Evolutionary conservation across 1,284 basidiomycete genomes (phyloP), one percentile per base, ranked within the genome.

Genomic region (Phlebopus sp.): DNA sequence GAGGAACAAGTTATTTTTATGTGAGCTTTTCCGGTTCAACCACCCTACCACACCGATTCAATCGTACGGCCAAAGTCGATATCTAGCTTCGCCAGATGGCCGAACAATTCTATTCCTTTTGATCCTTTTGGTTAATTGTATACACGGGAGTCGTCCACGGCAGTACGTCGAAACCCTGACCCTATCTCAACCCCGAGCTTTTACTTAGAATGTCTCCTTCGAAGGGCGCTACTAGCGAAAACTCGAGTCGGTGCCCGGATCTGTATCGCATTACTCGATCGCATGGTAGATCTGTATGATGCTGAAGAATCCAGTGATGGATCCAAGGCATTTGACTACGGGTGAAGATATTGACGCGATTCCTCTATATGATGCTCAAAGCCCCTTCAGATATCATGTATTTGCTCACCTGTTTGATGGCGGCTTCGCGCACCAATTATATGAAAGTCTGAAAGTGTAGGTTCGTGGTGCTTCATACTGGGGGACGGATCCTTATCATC

Each of bases 1-100:
- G 84, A 89, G 57, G 85, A 89, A 52, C 77, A 85, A 55, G 79
- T 83, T 37, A 73, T 94, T 10, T 67, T 94, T 48, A 77, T 87
- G 92, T 92, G 65, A 60, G 82, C 52, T 9, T 21, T 21, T 60
- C 42, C 35, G 47, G 45, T 34, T 50, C 32, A 36, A 21, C 13
- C 13, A 18, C 35, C 5, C 11, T 15, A 37, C 8, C 49, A 23
- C 41, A 32, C 29, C 19, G 5, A 21, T 55, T 44, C 42, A 25
- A 42, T 29, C 27, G 47, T 34, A 52, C 46, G 34, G 51, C 55
- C 59, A 38, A 65, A 92, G 90, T 58, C 88, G 91, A 27, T 70
- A 92, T 18, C 71, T 93, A 17, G 75, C 77, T 38, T 86, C 84
- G 23, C 76, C 78, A 35, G 90, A 93, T 62, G 54, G 71, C 37